phyloP scores from a whole-genome alignment of 805 yeast genomes.

The Monosporozyma yasuniensis region DNA sequence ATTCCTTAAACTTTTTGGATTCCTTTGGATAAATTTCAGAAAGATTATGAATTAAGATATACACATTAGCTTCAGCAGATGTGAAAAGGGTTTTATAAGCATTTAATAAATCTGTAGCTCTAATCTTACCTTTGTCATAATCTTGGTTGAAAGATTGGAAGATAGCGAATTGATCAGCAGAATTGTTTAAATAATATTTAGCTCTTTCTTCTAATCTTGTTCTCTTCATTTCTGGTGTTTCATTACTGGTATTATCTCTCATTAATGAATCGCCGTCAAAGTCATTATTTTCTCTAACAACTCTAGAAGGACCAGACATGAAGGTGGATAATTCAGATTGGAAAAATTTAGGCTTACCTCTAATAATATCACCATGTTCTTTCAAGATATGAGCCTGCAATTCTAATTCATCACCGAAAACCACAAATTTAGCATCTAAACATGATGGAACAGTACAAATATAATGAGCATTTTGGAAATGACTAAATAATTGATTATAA shows the following conservation, averaged over 20 bases:
- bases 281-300: slow-evolving; percentile 12
- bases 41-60: slow-evolving; percentile 50
- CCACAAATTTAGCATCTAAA: slow-evolving; percentile 84
- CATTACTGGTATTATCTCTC: slow-evolving; percentile 14
- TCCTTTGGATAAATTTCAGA: slow-evolving; percentile 44
- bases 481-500: slow-evolving; percentile 65
- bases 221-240: slow-evolving; percentile 40
- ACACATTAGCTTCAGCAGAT: slow-evolving; percentile 39
- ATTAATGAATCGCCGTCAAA: slow-evolving; percentile 1
- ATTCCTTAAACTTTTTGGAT: slow-evolving; percentile 37
- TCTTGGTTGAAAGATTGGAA: slow-evolving; percentile 43
- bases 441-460: slow-evolving; percentile 72
- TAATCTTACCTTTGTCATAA: slow-evolving; percentile 38
- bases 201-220: slow-evolving; percentile 77
- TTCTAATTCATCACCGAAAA: slow-evolving; percentile 78
- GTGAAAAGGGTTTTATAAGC: slow-evolving; percentile 44
- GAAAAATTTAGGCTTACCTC: slow-evolving; percentile 32
- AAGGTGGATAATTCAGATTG: slow-evolving; percentile 61
- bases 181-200: slow-evolving; percentile 60
- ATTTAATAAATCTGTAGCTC: slow-evolving; percentile 40
- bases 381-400: slow-evolving; percentile 79
- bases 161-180: slow-evolving; percentile 35
- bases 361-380: slow-evolving; percentile 47
- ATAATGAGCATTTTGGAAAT: slow-evolving; percentile 66
- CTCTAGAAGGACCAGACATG: slow-evolving; percentile 28